Evolutionary conservation across 2,329 filamentous ascomycete genomes (phyloP).

Genomic region (Paraphoma sp.): DNA sequence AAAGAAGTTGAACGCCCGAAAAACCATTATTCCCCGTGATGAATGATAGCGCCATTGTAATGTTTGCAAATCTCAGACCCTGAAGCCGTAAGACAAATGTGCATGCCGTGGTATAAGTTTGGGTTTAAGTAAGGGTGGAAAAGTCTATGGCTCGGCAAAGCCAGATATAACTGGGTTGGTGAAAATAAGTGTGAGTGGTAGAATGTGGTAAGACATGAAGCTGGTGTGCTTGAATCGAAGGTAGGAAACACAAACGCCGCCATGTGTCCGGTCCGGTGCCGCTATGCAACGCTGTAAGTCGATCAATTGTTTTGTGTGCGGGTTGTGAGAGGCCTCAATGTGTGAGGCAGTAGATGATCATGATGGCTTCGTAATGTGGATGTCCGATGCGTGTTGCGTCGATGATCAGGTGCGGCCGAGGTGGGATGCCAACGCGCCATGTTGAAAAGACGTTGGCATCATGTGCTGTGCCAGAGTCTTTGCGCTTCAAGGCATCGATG

Average conservation of each 20-base stretch:
- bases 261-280: conserved; percentile 28
- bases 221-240: conserved; percentile 29
- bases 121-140: not conserved
- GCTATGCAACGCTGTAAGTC: conserved; percentile 48
- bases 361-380: conserved; percentile 40
- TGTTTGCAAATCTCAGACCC: not conserved
- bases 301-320: conserved; percentile 22
- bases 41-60: not conserved
- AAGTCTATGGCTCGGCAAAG: conserved; percentile 21
- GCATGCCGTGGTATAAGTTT: conserved; percentile 9
- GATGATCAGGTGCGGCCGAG: conserved; percentile 37
- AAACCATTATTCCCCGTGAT: not conserved
- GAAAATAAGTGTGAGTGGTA: conserved; percentile 12
- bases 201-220: conserved; percentile 31
- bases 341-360: conserved; percentile 40
- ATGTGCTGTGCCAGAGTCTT: conserved; percentile 10
- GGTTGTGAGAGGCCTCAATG: conserved; percentile 22
- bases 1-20: not conserved
- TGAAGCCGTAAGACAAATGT: not conserved
- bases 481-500: not conserved
- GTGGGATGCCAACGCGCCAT: conserved; percentile 35
- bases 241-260: conserved; percentile 35
- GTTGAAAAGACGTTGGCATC: conserved; percentile 20
- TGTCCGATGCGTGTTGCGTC: conserved; percentile 37
- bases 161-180: conserved; percentile 15